phyloP scores from a whole-genome alignment of 106 monocot species.

The Dendrobium chrysotoxum region DNA sequence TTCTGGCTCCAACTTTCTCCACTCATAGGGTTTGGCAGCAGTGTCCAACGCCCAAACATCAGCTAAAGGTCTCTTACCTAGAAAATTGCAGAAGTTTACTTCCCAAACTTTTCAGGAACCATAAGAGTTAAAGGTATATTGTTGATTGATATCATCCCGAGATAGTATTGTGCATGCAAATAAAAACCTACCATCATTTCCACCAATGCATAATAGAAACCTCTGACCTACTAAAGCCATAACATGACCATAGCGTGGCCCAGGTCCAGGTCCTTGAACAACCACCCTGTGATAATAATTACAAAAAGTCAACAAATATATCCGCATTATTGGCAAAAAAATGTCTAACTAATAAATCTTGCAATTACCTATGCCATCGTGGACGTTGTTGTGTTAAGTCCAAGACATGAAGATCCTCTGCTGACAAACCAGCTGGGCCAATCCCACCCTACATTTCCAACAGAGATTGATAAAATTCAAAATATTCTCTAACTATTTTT shows the following conservation, averaged over 20 bases:
- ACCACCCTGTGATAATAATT: conserved; percentile 56
- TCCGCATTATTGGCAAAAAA: not conserved
- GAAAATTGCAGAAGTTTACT: conserved; percentile 3
- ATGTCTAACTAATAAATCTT: not conserved
- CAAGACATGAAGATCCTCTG: conserved; percentile 96
- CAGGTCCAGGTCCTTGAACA: conserved; percentile 97
- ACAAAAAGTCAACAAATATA: not conserved
- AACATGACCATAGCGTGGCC: conserved; percentile 97
- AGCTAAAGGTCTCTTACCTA: conserved; percentile 94
- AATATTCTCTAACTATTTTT: not conserved
- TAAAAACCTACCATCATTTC: conserved; percentile 79
- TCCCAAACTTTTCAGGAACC: not conserved
- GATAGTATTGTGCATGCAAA: conserved; percentile 1
- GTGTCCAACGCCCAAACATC: conserved; percentile 99
- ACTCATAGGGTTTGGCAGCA: conserved; percentile 97
- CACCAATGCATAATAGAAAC: conserved; percentile 92
- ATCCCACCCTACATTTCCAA: conserved; percentile 78
- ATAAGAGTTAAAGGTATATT: not conserved
- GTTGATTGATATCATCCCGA: not conserved
- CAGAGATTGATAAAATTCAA: not conserved
- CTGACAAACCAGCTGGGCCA: conserved; percentile 96
- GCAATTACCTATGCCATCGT: conserved; percentile 88
- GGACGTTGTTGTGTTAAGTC: conserved; percentile 90
- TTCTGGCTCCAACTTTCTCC: conserved; percentile 99
- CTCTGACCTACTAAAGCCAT: conserved; percentile 99